Conservation (phyloP, 2,329 filamentous ascomycete species). For the Botrytis cinerea region DNA sequence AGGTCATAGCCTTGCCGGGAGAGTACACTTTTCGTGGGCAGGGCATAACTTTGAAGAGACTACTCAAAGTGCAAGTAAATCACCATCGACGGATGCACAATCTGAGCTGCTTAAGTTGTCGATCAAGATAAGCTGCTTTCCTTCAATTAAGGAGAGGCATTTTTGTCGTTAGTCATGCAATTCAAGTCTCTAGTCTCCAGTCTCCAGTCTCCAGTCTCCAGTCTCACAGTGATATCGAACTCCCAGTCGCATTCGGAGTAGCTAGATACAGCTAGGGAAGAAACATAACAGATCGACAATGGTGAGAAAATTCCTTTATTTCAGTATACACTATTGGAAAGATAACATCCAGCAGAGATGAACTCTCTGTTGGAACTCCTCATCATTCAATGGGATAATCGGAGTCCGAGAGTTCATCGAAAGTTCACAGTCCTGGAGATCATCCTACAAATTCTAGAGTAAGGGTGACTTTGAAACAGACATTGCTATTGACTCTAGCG, state of each 20-base stretch:
- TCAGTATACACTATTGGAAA: background rate
- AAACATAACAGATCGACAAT: accelerated
- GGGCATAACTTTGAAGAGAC: background rate
- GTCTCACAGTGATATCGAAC: background rate
- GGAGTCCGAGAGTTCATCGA: background rate
- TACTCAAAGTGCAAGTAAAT: background rate
- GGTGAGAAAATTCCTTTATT: accelerated
- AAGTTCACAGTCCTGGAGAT: background rate
- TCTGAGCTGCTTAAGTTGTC: background rate
- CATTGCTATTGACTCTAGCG: background rate
- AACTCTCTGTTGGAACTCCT: background rate
- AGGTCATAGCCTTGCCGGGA: background rate
- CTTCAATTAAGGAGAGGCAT: accelerated
- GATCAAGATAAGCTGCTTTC: background rate
- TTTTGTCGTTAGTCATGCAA: accelerated
- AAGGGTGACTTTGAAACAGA: too few relatives aligned
- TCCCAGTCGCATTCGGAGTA: background rate
- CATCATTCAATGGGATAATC: background rate
- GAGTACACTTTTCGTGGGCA: background rate
- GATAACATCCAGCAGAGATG: background rate
- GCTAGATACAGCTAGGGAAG: background rate
- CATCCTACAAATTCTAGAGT: background rate
- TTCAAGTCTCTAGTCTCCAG: background rate
- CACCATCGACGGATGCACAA: background rate
- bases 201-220: too few relatives aligned